Evolutionary conservation across 2,329 filamentous ascomycete species (phyloP).

Genomic region (Hypoxylon sp.): DNA sequence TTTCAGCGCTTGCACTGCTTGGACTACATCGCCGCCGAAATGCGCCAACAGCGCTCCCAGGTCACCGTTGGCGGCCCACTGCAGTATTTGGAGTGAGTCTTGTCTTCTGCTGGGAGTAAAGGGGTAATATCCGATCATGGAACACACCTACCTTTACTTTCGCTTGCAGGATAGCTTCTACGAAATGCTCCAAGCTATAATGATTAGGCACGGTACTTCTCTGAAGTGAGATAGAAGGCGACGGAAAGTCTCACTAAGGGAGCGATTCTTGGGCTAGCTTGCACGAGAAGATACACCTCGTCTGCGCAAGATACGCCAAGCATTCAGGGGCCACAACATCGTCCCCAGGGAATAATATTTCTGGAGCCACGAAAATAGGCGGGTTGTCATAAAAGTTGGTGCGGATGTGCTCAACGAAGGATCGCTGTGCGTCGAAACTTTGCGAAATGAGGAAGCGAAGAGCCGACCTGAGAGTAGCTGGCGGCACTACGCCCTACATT

Average conservation of each 20-base stretch:
- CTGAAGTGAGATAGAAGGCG: background rate
- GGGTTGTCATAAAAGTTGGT: conserved; percentile 49
- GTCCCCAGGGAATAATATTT: conserved; percentile 48
- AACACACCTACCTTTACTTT: conserved; percentile 27
- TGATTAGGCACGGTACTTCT: background rate
- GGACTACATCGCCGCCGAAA: conserved; percentile 56
- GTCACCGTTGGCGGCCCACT: conserved; percentile 47
- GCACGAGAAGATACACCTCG: conserved; percentile 57
- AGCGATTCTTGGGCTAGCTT: conserved; percentile 54
- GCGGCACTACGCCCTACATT: conserved; percentile 48
- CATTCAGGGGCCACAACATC: conserved; percentile 48
- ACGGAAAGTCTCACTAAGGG: conserved; percentile 44
- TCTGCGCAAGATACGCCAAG: conserved; percentile 52
- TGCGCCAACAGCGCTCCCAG: conserved; percentile 46
- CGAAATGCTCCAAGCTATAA: conserved; percentile 50
- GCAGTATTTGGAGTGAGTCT: background rate
- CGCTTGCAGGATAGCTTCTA: conserved; percentile 39
- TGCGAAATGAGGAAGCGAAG: conserved; percentile 55
- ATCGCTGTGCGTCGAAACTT: conserved; percentile 50
- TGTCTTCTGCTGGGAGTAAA: background rate
- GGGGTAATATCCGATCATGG: background rate
- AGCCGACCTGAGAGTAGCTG: conserved; percentile 54
- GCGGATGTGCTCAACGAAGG: conserved; percentile 56
- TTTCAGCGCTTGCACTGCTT: conserved; percentile 57
- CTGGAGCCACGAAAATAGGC: conserved; percentile 41